Base-by-base conservation (phyloP, 2,329 filamentous ascomycete genomes). In the Claviceps monticola region DNA sequence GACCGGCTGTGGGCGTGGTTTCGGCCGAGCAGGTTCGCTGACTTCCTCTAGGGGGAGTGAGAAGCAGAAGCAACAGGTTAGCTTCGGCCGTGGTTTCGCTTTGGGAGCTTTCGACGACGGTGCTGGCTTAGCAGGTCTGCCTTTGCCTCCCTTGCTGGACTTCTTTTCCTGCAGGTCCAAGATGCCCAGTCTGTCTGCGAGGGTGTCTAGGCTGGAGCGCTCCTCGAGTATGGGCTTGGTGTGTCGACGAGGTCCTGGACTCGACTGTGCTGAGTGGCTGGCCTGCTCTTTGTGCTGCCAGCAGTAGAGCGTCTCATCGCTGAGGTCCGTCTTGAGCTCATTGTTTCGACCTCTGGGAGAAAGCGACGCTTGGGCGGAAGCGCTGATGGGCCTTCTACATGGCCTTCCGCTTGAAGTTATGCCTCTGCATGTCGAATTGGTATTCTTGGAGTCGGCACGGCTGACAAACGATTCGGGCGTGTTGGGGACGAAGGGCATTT, bases 261-360 rank as follows among this genome's bases (percentile, higher is more conserved):
- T 74, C 17, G 72, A 73, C 45, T 64, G 65, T 2, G 72, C 64
- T 8, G 74, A 73, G 53, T 65, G 61, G 58, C 64, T 62, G 52
- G 88, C 88, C 67, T 98, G 93, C 53, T 93, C 88, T 64, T 87
- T 90, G 71, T 98, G 93, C 66, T 96, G 89, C 85, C 87, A 95
- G 73, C 91, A 97, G 69, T 89, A 96, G 48, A 83, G 77, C n/a
- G 69, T 73, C 55, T 80, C 76, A 47, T 79, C 74, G 52, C 72
- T 69, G 2, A 77, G 74, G 54, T 80, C 75, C 51, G 71, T 68
- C 5, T 55, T 58, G 21, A 55, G 55, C 29, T 34, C 29, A 11
- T 34, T 34, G 59, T 54, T 58, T 54, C 60, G 62, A 64, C 49
- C 53, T 59, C 54, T 50, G 5, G 60, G 56, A 38, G 53, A 50